Base-by-base conservation (phyloP, 2,329 filamentous ascomycete species). In the Penicillium sp. region DNA sequence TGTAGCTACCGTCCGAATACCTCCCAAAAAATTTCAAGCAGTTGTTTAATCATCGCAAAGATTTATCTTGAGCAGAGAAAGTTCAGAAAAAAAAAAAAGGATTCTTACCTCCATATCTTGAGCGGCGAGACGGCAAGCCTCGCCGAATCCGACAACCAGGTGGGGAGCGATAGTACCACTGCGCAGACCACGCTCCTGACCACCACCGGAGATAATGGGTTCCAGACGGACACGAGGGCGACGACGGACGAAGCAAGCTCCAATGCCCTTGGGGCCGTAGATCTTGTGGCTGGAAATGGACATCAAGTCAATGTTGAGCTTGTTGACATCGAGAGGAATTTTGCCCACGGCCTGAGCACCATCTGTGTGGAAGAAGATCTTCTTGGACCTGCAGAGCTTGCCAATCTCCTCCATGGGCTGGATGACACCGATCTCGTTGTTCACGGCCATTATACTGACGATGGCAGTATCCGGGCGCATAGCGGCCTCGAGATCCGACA, bases 391-490 rank as follows among this genome's bases (percentile, higher is more conserved):
- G 74, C 94, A 99, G 13, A 99, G 79, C 74, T 87, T 88, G 67
- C 94, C 94, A 70, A 99, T 99, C 76, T 96, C 85, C 64, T 90
- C 89, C 53, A 99, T 76, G 0, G 94, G 94, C 74, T 99, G 94
- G 53, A 99, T 95, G n/a, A 99, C 94, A 68, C 94, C 94, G 66
- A 99, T 97, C 76, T 99, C 94, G 73, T 99, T 99, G 80, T 99
- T 99, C 67, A 99, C 94, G 0, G 94, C 86, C 94, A 99, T 99
- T 74, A 99, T 89, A 69, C 92, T 96, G 73, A 97, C 92, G 28
- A 99, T 78, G 41, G 85, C 86, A 13, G 94, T 99, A 55, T 97
- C 92, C 0, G 92, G 92, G 55, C 89, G 85, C 57, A 99, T 95
- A 23, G 93, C 90, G 21, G 86, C 88, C 75, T 95, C 88, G 28